phyloP scores from a whole-genome alignment of 176 grass and related monocot genomes.

The Ensete glaucum region DNA sequence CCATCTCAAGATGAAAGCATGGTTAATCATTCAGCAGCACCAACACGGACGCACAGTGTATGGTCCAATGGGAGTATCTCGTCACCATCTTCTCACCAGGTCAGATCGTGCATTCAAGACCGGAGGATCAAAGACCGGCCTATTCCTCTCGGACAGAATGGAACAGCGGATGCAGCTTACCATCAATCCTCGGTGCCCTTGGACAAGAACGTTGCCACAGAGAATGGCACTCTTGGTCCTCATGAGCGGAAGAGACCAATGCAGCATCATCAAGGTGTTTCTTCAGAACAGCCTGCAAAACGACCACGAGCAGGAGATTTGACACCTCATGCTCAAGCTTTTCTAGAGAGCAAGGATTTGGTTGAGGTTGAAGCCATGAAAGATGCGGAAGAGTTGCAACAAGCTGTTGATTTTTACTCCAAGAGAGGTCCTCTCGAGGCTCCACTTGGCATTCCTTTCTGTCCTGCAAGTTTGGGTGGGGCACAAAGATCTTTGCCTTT shows the following conservation, averaged over 20 bases:
- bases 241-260: slow-evolving; percentile 29
- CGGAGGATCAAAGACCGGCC: slow-evolving; percentile 21
- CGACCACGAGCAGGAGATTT: not conserved
- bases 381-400: not conserved
- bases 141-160: slow-evolving; percentile 18
- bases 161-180: slow-evolving; percentile 14
- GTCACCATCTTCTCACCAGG: slow-evolving; percentile 19
- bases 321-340: not conserved
- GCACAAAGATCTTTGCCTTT: slow-evolving; percentile 26
- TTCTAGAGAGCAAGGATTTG: not conserved
- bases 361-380: not conserved
- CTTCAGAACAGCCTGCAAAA: not conserved
- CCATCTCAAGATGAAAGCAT: slow-evolving; percentile 1
- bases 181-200: slow-evolving; percentile 13
- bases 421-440: slow-evolving; percentile 27
- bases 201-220: slow-evolving; percentile 12
- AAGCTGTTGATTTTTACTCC: slow-evolving; percentile 1
- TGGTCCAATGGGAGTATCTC: slow-evolving; percentile 33
- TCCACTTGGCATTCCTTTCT: slow-evolving; percentile 68
- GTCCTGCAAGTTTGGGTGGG: slow-evolving; percentile 35
- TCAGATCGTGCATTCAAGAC: slow-evolving; percentile 21
- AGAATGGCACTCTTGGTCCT: slow-evolving; percentile 31
- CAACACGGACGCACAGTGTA: not conserved
- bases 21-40: not conserved
- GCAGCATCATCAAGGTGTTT: slow-evolving; percentile 28